Conservation (phyloP, 257 asterid species). For the Thymus mandschuricus region DNA sequence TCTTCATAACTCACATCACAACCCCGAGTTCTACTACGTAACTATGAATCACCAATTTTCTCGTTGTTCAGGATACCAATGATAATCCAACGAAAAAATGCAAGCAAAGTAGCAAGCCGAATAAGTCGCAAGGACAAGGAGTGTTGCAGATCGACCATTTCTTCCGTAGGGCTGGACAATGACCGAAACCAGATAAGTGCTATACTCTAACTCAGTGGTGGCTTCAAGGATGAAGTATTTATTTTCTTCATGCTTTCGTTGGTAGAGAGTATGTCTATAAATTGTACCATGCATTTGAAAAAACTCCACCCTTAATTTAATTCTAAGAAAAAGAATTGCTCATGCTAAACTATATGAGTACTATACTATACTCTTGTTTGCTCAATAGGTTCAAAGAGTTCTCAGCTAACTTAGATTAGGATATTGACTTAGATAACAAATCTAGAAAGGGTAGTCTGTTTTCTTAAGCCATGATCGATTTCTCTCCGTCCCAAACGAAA, state of each 20-base stretch:
- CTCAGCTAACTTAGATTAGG: too few relatives aligned
- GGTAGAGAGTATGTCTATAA: not conserved
- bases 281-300: not conserved
- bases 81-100: slow-evolving; percentile 47
- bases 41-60: not conserved
- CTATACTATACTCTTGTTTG: too few relatives aligned
- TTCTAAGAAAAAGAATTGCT: not conserved
- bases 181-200: slow-evolving; percentile 22
- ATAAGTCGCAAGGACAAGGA: slow-evolving; percentile 54
- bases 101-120: slow-evolving; percentile 52
- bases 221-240: slow-evolving; percentile 19
- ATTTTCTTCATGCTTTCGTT: slow-evolving; percentile 11
- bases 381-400: too few relatives aligned
- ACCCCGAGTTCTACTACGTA: not conserved
- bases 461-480: too few relatives aligned
- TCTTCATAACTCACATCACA: not conserved
- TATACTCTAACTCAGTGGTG: not conserved
- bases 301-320: not conserved
- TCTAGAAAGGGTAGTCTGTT: too few relatives aligned
- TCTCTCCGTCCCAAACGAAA: too few relatives aligned
- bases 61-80: slow-evolving; percentile 49
- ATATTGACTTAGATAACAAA: too few relatives aligned
- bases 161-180: slow-evolving; percentile 61
- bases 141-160: slow-evolving; percentile 83
- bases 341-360: not conserved